Evolutionary conservation across 129 eudicot genomes (phyloP), one percentile per base, ranked within the genome.

Genomic region (Flaveria linearis): DNA sequence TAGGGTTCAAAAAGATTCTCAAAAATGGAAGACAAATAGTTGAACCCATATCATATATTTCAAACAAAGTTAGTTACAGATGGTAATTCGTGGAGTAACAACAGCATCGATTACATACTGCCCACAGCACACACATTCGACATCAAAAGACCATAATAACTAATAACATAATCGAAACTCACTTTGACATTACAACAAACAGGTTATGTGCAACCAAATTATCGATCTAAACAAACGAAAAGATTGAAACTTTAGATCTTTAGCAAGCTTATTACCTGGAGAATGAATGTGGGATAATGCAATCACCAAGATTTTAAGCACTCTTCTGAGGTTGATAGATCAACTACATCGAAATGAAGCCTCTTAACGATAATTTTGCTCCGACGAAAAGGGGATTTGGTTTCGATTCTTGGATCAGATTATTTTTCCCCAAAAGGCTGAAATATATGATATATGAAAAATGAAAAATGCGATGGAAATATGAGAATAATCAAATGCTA

Each of bases 181-280:
- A 63, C 15, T 63, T 39, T 14, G 78, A 70, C 78, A 80, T 80
- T 79, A 16, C 43, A 80, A 73, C 83, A 79, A 72, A 72, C 78
- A 64, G 68, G 47, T 63, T 6, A 7, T 73, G 28, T 10, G 84
- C 79, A 39, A 45, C 30, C 33, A 73, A 1, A 55, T 80, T 53
- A 2, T 20, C 14, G 74, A 39, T 52, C 25, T 51, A 28, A 73
- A 2, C 41, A 53, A 73, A 39, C 47, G 2, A 58, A 49, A 3
- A 39, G 41, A 17, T 17, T 16, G 2, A 50, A 58, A 79, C 13
- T n/a, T 62, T 16, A 51, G 51, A 80, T 64, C 17, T 72, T 62
- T 63, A 12, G 45, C 15, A 45, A 51, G 20, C 33, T 15, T 14
- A 33, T 65, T 72, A 72, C 78, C 83, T 72, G 67, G 39, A 79